Conservation (phyloP, 2,329 filamentous ascomycete genomes). For the Diaporthe aspalathi region DNA sequence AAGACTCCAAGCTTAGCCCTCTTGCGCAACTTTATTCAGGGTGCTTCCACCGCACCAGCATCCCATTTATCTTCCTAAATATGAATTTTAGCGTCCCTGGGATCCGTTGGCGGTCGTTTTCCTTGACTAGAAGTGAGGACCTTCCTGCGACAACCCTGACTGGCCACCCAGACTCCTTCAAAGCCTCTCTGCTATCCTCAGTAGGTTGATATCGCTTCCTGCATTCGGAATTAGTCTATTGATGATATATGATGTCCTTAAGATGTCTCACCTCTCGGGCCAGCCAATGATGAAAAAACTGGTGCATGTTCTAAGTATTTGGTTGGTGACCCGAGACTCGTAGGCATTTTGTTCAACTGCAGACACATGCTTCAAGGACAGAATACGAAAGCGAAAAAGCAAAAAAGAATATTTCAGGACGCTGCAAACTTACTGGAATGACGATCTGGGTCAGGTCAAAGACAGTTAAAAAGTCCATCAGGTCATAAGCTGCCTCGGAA, state of each 20-base stretch:
- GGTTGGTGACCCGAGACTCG: neutral
- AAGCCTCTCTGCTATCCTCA: neutral
- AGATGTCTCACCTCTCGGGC: neutral
- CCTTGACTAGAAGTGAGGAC: neutral
- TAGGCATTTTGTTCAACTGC: neutral
- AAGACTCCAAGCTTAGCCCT: no score
- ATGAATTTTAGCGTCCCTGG: neutral
- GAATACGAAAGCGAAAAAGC: neutral
- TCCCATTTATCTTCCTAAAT: neutral
- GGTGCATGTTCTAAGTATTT: neutral
- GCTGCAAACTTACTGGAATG: neutral
- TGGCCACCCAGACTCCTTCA: neutral
- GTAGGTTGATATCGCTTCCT: neutral
- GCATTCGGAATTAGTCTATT: no score
- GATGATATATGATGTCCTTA: no score
- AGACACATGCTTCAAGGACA: neutral
- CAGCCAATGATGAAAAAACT: neutral
- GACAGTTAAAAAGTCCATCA: neutral
- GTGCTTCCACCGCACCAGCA: neutral
- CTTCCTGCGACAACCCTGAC: neutral
- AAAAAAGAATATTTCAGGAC: no score
- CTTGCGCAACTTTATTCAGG: neutral
- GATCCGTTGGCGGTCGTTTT: neutral
- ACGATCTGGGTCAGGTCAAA: neutral
- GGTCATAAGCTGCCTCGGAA: neutral